Percentiles rank a stretch among this genome's conserved stretches.
phyloP scores from a whole-genome alignment of 208 protist genomes.

The Acanthamoeba lenticulata region DNA sequence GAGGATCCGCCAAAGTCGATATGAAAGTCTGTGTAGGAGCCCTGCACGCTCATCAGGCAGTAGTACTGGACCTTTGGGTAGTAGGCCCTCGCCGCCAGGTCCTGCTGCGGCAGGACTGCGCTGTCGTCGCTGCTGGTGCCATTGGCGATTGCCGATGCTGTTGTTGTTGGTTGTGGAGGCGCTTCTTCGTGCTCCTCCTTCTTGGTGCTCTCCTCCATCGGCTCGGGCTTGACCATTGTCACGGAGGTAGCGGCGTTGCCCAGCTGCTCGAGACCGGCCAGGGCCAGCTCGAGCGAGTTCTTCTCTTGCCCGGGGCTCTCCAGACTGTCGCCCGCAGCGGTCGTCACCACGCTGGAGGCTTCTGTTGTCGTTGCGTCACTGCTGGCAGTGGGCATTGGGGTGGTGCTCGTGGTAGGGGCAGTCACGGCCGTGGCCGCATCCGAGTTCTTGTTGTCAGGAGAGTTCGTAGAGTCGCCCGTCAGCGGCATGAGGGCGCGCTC shows the following conservation, averaged over 20 bases:
- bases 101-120: not conserved
- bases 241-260: not conserved
- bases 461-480: not conserved
- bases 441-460: not conserved
- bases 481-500: not conserved
- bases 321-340: too few species aligned
- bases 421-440: too few species aligned
- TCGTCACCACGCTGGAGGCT: too few species aligned
- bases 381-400: too few species aligned
- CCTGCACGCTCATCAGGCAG: slow-evolving; percentile 79
- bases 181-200: not conserved
- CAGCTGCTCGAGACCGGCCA: not conserved
- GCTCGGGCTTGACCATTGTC: not conserved
- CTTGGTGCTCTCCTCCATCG: not conserved
- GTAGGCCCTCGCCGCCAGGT: not conserved
- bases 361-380: too few species aligned
- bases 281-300: not conserved
- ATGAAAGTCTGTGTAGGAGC: slow-evolving; percentile 83
- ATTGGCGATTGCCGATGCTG: not conserved
- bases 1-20: slow-evolving; percentile 83
- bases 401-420: too few species aligned
- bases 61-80: slow-evolving; percentile 76
- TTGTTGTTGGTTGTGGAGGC: not conserved
- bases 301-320: not conserved
- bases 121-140: too few species aligned